Conservation (phyloP, 2,329 filamentous ascomycete genomes). For the Xylaria multiplex region DNA sequence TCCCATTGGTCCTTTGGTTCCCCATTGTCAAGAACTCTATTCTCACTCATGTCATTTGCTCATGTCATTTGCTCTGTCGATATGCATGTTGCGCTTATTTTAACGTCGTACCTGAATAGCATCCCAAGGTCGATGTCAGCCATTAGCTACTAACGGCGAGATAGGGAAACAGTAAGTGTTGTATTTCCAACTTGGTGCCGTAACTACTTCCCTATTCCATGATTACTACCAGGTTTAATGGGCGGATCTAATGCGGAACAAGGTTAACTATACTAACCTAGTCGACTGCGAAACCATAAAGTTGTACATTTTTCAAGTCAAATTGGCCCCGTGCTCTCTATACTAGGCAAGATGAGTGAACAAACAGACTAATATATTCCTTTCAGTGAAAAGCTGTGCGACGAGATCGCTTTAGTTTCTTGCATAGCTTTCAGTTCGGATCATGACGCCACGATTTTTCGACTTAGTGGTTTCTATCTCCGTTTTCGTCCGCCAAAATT, state of each 20-base stretch:
- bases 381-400: not conserved
- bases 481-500: too few relatives aligned
- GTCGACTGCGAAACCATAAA: not conserved
- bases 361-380: not conserved
- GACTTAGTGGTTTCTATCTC: too few relatives aligned
- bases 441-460: too few relatives aligned
- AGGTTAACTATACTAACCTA: not conserved
- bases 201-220: too few relatives aligned
- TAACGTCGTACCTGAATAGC: not conserved
- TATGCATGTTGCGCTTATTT: not conserved
- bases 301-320: not conserved
- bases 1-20: constrained; percentile 7
- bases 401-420: not conserved
- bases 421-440: too few relatives aligned
- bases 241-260: not conserved
- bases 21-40: constrained; percentile 2
- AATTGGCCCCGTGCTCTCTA: not conserved
- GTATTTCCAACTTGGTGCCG: not conserved
- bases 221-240: not conserved
- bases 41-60: not conserved
- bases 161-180: not conserved
- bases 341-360: not conserved
- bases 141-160: not conserved
- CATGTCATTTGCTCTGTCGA: not conserved
- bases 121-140: not conserved